Base-by-base conservation (phyloP, 2,329 filamentous ascomycete genomes). In the Blastomyces gilchristii region DNA sequence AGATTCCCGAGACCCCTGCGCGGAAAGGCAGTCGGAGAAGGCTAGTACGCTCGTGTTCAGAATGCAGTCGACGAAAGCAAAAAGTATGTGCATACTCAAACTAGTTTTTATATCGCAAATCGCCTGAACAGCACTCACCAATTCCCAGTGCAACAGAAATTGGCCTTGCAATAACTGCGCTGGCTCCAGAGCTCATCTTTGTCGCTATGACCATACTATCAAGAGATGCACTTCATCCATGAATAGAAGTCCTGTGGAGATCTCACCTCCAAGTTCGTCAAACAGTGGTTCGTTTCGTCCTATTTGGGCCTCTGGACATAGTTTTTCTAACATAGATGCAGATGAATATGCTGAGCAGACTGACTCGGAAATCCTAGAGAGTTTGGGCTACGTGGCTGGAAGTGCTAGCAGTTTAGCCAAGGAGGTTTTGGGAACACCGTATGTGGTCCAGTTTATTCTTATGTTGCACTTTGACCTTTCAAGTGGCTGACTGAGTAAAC, bases 111-210 rank as follows among this genome's bases (percentile, higher is more conserved):
- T 43, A 49, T 59, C 18, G 28, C 37, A 43, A 28, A 18, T 59
- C 5, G 5, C 18, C 9, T 16, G n/a, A 49, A 59, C 31, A 37
- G 25, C 16, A 16, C 58, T 59, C 25, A 59, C 58, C 18, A 59
- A 59, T 22, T 25, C 43, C 25, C 58, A 59, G 58, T 59, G 58
- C 22, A 59, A 59, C 49, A 47, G 58, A 49, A 43, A 59, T 34
- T 59, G 58, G 58, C 58, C 58, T 22, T 59, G 58, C 28, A 59
- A 59, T n/a, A 59, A 59, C 43, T 59, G 58, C n/a, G 58, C 58
- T 9, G 58, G 58, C 41, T 59, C 58, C 22, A 59, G 58, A 25
- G 58, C 58, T 31, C 58, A 59, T 59, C 58, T 59, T 34, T 59
- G 58, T 49, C 58, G 58, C 45, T 59, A 59, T 18, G 58, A 59